Percentiles rank a stretch among this genome's conserved stretches.
Conservation (phyloP, 345 rosid species). For the Eucalyptus sp. region DNA sequence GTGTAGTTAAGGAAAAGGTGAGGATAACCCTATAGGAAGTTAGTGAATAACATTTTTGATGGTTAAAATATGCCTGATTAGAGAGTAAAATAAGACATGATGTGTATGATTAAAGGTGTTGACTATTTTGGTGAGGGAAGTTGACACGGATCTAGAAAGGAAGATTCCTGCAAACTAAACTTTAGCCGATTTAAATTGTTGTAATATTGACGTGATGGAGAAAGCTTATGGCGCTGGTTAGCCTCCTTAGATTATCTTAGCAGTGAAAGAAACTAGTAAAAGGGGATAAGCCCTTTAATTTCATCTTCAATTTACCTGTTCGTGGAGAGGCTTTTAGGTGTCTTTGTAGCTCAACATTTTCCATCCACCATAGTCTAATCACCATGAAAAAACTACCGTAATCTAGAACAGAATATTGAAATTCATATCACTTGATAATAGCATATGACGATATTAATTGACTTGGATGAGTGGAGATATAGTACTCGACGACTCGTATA, state of each 20-base stretch:
- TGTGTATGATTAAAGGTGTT: neutral
- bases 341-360: neutral
- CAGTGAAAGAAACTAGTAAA: neutral
- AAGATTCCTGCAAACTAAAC: neutral
- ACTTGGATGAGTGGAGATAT: neutral
- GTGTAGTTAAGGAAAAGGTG: neutral
- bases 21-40: neutral
- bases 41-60: neutral
- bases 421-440: neutral
- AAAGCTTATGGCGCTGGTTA: neutral
- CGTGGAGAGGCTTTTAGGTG: neutral
- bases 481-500: neutral
- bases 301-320: neutral
- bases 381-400: neutral
- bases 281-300: neutral
- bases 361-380: neutral
- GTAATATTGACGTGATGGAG: neutral
- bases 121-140: neutral
- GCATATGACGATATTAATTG: neutral
- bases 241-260: neutral
- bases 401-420: neutral
- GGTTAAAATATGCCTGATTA: neutral
- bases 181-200: neutral
- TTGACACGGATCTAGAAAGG: neutral
- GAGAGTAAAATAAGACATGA: neutral